Evolutionary conservation across 441 rosid species (phyloP).

Genomic region (Melastoma candidum): DNA sequence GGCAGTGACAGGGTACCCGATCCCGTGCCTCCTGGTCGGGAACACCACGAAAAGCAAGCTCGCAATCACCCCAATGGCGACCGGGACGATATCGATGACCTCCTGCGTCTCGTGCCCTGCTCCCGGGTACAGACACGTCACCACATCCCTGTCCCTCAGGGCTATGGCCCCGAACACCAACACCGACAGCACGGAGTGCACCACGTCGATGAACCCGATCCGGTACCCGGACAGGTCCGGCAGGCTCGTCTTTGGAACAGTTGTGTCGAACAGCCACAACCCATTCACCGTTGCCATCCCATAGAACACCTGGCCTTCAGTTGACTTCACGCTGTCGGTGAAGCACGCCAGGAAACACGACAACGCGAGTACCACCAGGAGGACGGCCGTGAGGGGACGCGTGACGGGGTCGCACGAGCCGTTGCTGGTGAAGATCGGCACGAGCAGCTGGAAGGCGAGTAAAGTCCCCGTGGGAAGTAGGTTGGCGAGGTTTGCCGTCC

Average conservation of each 20-base stretch:
- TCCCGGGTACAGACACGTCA: slow-evolving; percentile 37
- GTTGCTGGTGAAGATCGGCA: slow-evolving; percentile 49
- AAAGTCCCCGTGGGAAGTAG: slow-evolving; percentile 69
- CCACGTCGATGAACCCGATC: too few species aligned
- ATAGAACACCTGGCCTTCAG: too few species aligned
- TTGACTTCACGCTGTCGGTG: too few species aligned
- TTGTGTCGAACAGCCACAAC: too few species aligned
- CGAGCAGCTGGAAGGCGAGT: slow-evolving; percentile 49
- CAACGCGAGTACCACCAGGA: slow-evolving; percentile 29
- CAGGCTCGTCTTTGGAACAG: too few species aligned
- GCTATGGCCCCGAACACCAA: slow-evolving; percentile 48
- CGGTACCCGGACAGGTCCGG: slow-evolving; percentile 23
- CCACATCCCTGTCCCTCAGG: slow-evolving; percentile 36
- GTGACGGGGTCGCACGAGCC: slow-evolving; percentile 45
- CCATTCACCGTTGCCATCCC: too few species aligned
- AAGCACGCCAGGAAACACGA: slow-evolving; percentile 33
- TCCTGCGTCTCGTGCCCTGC: slow-evolving; percentile 34
- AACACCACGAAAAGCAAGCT: slow-evolving; percentile 45
- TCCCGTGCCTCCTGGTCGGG: slow-evolving; percentile 54
- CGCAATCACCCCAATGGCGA: slow-evolving; percentile 45
- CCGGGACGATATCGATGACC: slow-evolving; percentile 40
- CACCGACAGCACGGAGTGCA: slow-evolving; percentile 23
- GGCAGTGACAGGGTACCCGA: slow-evolving; percentile 49
- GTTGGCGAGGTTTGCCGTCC: slow-evolving; percentile 53
- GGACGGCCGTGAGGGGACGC: slow-evolving; percentile 30